A percentile compares a stretch with the other conserved stretches of the same genome.
Conservation (phyloP, 345 rosid species). For the Arabidopsis thaliana region DNA sequence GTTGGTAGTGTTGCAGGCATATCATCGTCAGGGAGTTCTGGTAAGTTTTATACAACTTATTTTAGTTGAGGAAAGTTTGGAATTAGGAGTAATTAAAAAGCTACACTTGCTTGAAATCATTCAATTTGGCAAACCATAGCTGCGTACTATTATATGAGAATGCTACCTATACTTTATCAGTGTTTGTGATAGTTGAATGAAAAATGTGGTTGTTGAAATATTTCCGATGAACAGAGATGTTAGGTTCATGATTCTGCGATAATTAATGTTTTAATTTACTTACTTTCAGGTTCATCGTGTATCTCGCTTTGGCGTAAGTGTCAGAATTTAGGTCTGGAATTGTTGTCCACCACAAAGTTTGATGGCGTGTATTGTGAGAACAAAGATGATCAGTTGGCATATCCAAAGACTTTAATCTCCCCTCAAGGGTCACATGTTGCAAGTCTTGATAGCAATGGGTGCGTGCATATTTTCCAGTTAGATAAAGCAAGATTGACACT, state of each 20-base stretch:
- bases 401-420: constrained; percentile 83
- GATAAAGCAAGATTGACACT: constrained; percentile 54
- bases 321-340: constrained; percentile 58
- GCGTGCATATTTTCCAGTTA: constrained; percentile 65
- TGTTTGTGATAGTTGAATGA: constrained; percentile 15
- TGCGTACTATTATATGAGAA: not conserved
- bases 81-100: constrained; percentile 20
- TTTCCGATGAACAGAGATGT: constrained; percentile 13
- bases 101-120: constrained; percentile 11
- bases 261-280: constrained; percentile 23
- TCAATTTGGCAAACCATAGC: constrained; percentile 1
- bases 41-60: constrained; percentile 52
- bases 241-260: not conserved
- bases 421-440: constrained; percentile 70
- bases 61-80: constrained; percentile 24
- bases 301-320: constrained; percentile 75
- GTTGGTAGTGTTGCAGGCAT: constrained; percentile 58
- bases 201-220: constrained; percentile 12
- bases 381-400: constrained; percentile 53
- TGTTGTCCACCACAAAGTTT: constrained; percentile 59
- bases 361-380: constrained; percentile 61
- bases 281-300: constrained; percentile 60
- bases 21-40: constrained; percentile 57
- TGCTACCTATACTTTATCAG: not conserved
- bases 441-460: constrained; percentile 70